phyloP scores from a whole-genome alignment of 768 basidiomycete genomes.

The Wakefieldia striispora region DNA sequence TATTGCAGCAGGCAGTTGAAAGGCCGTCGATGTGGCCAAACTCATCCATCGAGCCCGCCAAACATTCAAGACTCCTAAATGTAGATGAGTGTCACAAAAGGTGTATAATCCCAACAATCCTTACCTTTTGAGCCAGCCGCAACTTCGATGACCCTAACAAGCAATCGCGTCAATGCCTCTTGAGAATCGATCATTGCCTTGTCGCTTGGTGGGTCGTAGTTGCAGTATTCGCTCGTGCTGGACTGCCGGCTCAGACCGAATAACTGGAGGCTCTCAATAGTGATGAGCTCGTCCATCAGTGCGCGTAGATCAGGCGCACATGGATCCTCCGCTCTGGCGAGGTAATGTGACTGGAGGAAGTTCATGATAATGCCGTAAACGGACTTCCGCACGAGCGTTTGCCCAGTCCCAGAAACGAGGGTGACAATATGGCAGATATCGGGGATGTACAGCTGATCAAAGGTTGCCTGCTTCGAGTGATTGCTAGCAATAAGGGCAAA shows the following conservation, averaged over 20 bases:
- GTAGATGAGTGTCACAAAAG: constrained; percentile 9
- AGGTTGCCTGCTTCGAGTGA: constrained; percentile 57
- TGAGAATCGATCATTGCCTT: constrained; percentile 59
- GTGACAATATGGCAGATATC: constrained; percentile 81
- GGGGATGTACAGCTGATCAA: constrained; percentile 77
- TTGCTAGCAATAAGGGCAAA: constrained; percentile 73
- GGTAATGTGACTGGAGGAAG: constrained; percentile 73
- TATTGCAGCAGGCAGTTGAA: constrained; percentile 85
- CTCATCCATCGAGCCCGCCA: constrained; percentile 97
- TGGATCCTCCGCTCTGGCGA: constrained; percentile 56
- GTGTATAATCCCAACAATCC: constrained; percentile 13
- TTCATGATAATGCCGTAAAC: constrained; percentile 83
- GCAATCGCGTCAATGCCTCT: constrained; percentile 61
- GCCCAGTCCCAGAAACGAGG: constrained; percentile 74
- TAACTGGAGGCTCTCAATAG: constrained; percentile 54
- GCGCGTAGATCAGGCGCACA: constrained; percentile 56
- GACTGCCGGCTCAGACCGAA: constrained; percentile 73
- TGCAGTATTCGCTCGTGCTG: constrained; percentile 66
- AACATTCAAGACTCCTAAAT: constrained; percentile 70
- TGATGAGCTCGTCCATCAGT: constrained; percentile 60
- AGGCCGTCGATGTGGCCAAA: constrained; percentile 81
- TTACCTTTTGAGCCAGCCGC: constrained; percentile 69
- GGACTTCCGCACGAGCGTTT: constrained; percentile 70
- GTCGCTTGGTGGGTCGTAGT: constrained; percentile 52
- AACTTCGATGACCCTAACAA: constrained; percentile 61